Conservation (phyloP, 2,329 filamentous ascomycete genomes). For the Periconia macrospinosa region DNA sequence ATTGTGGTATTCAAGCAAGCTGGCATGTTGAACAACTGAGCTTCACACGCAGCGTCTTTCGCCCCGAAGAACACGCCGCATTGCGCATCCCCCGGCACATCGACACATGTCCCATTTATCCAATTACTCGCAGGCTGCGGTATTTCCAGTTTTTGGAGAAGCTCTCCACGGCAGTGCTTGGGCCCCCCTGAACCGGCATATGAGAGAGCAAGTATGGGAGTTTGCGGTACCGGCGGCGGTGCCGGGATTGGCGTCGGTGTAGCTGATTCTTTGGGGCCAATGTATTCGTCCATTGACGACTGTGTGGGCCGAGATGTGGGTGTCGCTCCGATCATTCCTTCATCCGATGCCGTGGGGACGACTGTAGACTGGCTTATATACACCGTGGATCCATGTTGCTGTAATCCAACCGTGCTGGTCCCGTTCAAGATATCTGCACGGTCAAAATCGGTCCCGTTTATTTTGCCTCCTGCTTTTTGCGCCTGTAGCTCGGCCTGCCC, state of each 20-base stretch:
- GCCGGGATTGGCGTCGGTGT: constrained; percentile 7
- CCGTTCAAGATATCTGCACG: constrained; percentile 29
- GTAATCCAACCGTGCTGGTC: constrained; percentile 17
- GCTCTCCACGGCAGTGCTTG: constrained; percentile 38
- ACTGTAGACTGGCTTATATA: constrained; percentile 2
- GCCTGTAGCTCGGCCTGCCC: constrained; percentile 12
- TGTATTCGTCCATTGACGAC: constrained; percentile 25
- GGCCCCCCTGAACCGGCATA: constrained; percentile 37
- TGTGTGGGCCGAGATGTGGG: constrained; percentile 15
- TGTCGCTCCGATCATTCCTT: constrained; percentile 28
- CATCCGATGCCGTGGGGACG: constrained; percentile 17
- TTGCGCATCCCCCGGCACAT: constrained; percentile 32
- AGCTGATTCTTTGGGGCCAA: constrained; percentile 15
- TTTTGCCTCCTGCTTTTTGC: constrained; percentile 22
- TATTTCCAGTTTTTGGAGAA: constrained; percentile 29
- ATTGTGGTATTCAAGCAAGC: constrained; percentile 31
- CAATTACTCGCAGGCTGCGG: constrained; percentile 25
- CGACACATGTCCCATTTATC: constrained; percentile 36
- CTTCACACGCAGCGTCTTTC: constrained; percentile 41
- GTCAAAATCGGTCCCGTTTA: constrained; percentile 34
- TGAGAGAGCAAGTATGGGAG: constrained; percentile 36
- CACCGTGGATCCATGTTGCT: constrained; percentile 14
- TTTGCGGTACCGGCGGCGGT: constrained; percentile 12
- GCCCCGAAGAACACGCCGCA: constrained; percentile 38
- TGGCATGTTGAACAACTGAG: constrained; percentile 33